phyloP scores from a whole-genome alignment of 73 alveolate species.

The Paramecium biaurelia region DNA sequence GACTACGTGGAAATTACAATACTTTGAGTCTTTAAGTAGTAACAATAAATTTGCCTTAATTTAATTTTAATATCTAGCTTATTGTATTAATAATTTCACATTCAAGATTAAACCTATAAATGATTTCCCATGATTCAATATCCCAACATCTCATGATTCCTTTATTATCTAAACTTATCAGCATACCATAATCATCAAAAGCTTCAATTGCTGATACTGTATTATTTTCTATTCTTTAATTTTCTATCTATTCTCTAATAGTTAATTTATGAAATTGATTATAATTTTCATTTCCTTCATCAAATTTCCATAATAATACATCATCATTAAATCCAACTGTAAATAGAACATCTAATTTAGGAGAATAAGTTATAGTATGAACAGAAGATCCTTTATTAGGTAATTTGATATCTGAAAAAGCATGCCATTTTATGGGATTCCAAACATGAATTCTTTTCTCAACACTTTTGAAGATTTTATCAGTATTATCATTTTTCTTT shows the following conservation, averaged over 20 bases:
- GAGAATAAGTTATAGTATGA: conserved; percentile 21
- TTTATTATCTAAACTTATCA: not conserved
- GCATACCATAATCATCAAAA: conserved; percentile 14
- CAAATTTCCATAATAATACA: not conserved
- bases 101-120: not conserved
- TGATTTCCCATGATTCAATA: not conserved
- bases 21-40: not conserved
- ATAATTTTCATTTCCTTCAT: conserved; percentile 23
- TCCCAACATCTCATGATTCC: conserved; percentile 36
- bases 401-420: not conserved
- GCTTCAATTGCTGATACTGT: not conserved
- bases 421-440: conserved; percentile 23
- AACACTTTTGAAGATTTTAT: not conserved
- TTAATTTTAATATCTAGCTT: not conserved
- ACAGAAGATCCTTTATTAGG: not conserved
- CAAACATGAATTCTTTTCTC: not conserved
- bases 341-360: not conserved
- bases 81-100: not conserved
- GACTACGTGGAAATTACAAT: not conserved
- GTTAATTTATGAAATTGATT: not conserved
- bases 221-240: not conserved
- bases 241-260: not conserved
- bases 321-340: conserved; percentile 25
- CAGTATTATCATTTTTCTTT: not conserved
- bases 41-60: not conserved